These are phyloP conservation scores for Malus asiatica DNA, from an alignment of 306 rosid genomes.

Conservation along the genomic window DNA sequence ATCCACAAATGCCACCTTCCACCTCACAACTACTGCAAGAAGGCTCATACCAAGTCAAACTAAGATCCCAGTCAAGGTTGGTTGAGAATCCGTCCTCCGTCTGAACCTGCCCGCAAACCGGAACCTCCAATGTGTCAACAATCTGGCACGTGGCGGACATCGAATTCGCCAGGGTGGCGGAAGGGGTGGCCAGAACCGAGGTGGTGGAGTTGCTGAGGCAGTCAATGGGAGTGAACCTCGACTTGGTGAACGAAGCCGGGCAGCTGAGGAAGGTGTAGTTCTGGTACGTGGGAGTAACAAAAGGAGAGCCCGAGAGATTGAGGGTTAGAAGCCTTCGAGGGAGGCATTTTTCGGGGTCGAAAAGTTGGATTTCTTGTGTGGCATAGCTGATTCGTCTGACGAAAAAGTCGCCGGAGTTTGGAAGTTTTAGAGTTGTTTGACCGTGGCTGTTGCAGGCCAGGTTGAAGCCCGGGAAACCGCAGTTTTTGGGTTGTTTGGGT, in stretches of 20 bases:
- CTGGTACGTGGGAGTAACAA: conserved; percentile 10
- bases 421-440: conserved; percentile 32
- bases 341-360: conserved; percentile 52
- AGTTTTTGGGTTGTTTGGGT: conserved; percentile 20
- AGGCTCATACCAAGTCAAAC: conserved; percentile 46
- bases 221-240: conserved; percentile 31
- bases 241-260: conserved; percentile 26
- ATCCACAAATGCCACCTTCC: conserved; percentile 39
- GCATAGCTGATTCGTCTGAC: conserved; percentile 43
- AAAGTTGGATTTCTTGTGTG: conserved; percentile 41
- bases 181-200: conserved; percentile 50
- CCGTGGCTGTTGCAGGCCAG: conserved; percentile 35
- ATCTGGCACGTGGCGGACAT: conserved; percentile 37
- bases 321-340: conserved; percentile 45
- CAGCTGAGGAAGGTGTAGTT: conserved; percentile 58
- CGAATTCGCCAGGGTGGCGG: conserved; percentile 22
- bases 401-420: conserved; percentile 36
- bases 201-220: conserved; percentile 61
- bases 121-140: conserved; percentile 26
- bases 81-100: conserved; percentile 15
- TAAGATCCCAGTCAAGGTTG: conserved; percentile 33
- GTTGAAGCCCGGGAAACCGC: conserved; percentile 64
- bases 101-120: conserved; percentile 23
- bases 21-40: conserved; percentile 49
- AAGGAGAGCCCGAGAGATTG: conserved; percentile 52